A percentile compares a stretch with the other conserved stretches of the same genome.
Evolutionary conservation across 2,329 filamentous ascomycete genomes (phyloP).

Genomic region (Fusarium compactum): DNA sequence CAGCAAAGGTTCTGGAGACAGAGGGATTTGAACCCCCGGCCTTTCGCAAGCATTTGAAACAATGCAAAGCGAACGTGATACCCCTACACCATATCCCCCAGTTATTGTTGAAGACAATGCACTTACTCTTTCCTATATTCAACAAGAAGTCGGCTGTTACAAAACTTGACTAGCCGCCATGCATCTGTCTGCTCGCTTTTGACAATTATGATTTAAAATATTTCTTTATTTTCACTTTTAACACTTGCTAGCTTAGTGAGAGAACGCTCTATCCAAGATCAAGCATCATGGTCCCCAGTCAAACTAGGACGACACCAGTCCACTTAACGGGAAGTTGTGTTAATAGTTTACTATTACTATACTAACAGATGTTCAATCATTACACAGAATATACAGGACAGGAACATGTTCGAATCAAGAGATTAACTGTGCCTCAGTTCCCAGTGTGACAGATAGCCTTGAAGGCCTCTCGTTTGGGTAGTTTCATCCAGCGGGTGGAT

Average conservation of each 20-base stretch:
- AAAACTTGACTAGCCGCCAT: background rate
- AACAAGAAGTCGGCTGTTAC: rapidly evolving
- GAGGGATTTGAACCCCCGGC: slow-evolving; percentile 50
- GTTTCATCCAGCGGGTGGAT: background rate
- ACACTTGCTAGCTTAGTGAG: background rate
- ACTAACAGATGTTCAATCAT: background rate
- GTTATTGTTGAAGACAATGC: rapidly evolving
- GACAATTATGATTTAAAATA: too few relatives aligned
- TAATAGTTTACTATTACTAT: background rate
- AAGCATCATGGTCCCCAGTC: background rate
- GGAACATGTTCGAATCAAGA: background rate
- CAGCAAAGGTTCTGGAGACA: slow-evolving; percentile 42
- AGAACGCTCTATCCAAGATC: background rate
- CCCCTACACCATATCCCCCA: slow-evolving; percentile 49
- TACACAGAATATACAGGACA: background rate
- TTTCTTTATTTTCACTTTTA: background rate
- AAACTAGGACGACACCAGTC: rapidly evolving
- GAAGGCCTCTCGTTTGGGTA: background rate
- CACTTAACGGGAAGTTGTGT: background rate
- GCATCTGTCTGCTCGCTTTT: background rate
- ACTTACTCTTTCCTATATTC: background rate
- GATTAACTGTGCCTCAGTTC: background rate
- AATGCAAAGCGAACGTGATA: slow-evolving; percentile 48
- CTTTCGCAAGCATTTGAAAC: slow-evolving; percentile 39
- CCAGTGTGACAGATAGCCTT: background rate